phyloP scores from a whole-genome alignment of 768 basidiomycete species.

The Pleurotus pulmonarius region DNA sequence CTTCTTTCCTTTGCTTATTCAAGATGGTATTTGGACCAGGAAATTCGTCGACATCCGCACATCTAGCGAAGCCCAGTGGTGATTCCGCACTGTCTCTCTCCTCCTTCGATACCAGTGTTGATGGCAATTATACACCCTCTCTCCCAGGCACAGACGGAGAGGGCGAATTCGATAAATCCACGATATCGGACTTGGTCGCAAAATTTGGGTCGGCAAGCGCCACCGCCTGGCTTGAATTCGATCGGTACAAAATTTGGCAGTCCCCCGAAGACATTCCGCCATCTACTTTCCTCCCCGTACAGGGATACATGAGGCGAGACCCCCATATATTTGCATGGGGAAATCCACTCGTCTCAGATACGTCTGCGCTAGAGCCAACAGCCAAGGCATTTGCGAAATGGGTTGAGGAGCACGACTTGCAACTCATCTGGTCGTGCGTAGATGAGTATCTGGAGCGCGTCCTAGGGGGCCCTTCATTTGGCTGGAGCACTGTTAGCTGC shows the following conservation, averaged over 20 bases:
- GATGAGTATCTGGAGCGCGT: constrained; percentile 47
- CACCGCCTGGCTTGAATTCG: constrained; percentile 68
- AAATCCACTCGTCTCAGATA: constrained; percentile 50
- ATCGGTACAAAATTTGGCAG: constrained; percentile 48
- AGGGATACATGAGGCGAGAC: constrained; percentile 53
- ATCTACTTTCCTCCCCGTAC: constrained; percentile 43
- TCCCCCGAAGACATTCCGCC: constrained; percentile 22
- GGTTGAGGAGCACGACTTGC: constrained; percentile 39
- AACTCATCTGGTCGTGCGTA: constrained; percentile 59
- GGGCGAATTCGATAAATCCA: constrained; percentile 19
- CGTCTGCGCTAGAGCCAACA: constrained; percentile 28
- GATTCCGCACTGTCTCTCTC: neutral
- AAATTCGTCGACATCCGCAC: no score
- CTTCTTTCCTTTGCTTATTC: no score
- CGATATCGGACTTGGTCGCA: constrained; percentile 52
- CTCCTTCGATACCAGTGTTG: neutral
- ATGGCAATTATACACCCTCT: neutral
- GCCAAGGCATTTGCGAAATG: constrained; percentile 42
- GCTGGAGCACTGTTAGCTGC: constrained; percentile 59
- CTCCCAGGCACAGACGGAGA: neutral
- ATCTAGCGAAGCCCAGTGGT: neutral
- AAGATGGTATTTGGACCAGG: no score
- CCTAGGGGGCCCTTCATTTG: constrained; percentile 37
- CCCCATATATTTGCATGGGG: constrained; percentile 62
- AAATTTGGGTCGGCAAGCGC: constrained; percentile 64